A percentile compares a stretch with the other conserved stretches of the same genome.
Evolutionary conservation across 805 yeast species (phyloP).

Genomic region (Phaffomyces opuntiae): DNA sequence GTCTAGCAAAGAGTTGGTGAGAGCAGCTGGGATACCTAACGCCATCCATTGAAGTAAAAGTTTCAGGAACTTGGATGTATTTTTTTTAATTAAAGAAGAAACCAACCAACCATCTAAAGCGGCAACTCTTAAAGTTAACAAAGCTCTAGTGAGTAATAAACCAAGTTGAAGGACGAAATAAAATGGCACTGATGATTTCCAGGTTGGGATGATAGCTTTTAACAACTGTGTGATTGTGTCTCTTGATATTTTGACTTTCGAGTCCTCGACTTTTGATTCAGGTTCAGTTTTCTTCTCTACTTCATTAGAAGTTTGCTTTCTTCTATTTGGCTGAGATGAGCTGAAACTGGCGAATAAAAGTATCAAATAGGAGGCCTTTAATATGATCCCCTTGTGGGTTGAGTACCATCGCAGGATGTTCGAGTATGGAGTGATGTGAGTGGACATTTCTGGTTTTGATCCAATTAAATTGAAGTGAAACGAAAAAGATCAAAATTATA

Average conservation of each 20-base stretch:
- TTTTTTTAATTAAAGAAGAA: constrained; percentile 68
- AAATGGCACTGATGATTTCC: constrained; percentile 19
- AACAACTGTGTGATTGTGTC: constrained; percentile 10
- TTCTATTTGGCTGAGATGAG: too few species aligned
- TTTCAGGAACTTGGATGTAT: constrained; percentile 54
- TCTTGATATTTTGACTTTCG: constrained; percentile 6
- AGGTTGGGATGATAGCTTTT: constrained; percentile 17
- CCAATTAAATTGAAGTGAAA: background rate
- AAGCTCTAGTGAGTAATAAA: constrained; percentile 59
- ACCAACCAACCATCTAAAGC: constrained; percentile 81
- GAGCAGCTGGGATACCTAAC: constrained; percentile 79
- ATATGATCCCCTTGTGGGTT: constrained; percentile 20
- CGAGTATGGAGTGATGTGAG: background rate
- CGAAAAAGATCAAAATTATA: background rate
- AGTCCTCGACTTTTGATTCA: background rate
- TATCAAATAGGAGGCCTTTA: constrained; percentile 22
- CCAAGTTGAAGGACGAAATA: constrained; percentile 21
- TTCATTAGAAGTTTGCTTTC: constrained; percentile 8
- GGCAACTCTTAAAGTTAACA: constrained; percentile 76
- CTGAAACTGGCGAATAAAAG: constrained; percentile 20
- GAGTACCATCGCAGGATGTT: constrained; percentile 16
- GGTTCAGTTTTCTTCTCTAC: constrained; percentile 1
- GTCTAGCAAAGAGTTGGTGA: constrained; percentile 63
- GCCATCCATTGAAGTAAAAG: constrained; percentile 71
- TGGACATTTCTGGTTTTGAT: too few species aligned